Evolutionary conservation across 192 early-diverging fungal species (phyloP), one percentile per base, ranked within the genome.

Genomic region (Linnemannia hyalina): DNA sequence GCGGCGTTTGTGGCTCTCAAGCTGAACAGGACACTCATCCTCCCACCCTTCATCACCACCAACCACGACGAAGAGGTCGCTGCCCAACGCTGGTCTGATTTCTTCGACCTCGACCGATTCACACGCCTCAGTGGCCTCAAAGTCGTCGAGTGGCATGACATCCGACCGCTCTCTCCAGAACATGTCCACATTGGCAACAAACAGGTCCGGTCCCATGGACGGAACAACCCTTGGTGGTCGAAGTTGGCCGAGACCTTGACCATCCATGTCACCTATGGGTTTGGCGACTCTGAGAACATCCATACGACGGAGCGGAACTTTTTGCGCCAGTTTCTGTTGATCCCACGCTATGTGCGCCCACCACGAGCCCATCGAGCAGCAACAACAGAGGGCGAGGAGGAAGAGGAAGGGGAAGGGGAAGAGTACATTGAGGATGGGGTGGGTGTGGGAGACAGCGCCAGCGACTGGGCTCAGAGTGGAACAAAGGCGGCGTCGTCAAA

Each of bases 71-170:
- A 65, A 5, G 6, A 73, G 49, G 80, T 80, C 13, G 74, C 78
- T 2, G 74, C 80, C 49, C 83, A 86, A 29, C 83, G 78, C 18
- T 86, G 83, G 83, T 86, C 83, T 16, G 83, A 86, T 10, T 80
- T 77, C 46, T 69, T 80, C 9, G 78, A 86, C 65, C 60, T 86
- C 1, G 20, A 54, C 9, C 57, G 57, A 35, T 86, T 86, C 83
- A 77, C 75, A 1, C 10, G 22, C 4, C 16, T 55, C 0, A 77
- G 75, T 2, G 83, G 83, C 4, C 32, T 80, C 55, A 22, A 36
- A 10, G 57, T 68, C 2, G 70, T 80, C 26, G 79, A 86, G 54
- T 86, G 78, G 79, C 49, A 73, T 35, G 78, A 86, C 35, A n/a
- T 86, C 13, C 74, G 83, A 55, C 83, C 83, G 2, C 46, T 86